phyloP scores from a whole-genome alignment of 2,329 filamentous ascomycete species.

The Penicillium digitatum region DNA sequence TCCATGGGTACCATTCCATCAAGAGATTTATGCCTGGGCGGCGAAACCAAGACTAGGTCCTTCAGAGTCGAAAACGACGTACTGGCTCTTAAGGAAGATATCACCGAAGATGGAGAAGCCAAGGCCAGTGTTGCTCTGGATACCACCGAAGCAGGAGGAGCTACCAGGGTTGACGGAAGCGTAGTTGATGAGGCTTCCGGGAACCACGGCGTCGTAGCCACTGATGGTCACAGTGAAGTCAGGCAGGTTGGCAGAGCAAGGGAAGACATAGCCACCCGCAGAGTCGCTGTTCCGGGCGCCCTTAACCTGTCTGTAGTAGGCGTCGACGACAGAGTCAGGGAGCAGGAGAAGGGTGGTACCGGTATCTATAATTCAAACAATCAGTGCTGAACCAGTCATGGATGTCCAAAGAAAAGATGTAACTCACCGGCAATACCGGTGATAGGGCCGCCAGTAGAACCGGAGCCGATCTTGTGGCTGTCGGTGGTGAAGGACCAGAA shows the following conservation, averaged over 20 bases:
- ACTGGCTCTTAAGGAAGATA: constrained; percentile 72
- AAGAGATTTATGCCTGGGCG: constrained; percentile 29
- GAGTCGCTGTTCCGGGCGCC: constrained; percentile 48
- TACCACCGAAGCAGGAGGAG: constrained; percentile 65
- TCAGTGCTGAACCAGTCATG: not conserved
- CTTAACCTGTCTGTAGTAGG: constrained; percentile 58
- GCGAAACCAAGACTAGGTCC: constrained; percentile 50
- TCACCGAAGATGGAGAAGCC: constrained; percentile 70
- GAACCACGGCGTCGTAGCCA: constrained; percentile 49
- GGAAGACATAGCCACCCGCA: constrained; percentile 55
- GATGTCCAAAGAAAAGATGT: no score
- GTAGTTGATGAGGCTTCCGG: constrained; percentile 56
- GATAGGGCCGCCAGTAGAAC: constrained; percentile 41
- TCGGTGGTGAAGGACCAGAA: constrained; percentile 61
- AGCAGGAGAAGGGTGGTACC: constrained; percentile 65
- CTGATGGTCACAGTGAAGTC: constrained; percentile 52
- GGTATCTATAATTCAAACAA: constrained; percentile 49
- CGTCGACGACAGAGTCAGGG: constrained; percentile 50
- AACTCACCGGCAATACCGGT: constrained; percentile 52
- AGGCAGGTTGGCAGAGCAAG: constrained; percentile 51
- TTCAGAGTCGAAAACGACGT: constrained; percentile 64
- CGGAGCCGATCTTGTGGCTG: constrained; percentile 54
- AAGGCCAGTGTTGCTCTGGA: constrained; percentile 61
- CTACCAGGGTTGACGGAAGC: constrained; percentile 40
- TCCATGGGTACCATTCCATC: not conserved